Evolutionary conservation across 192 early-diverging fungal species (phyloP).

Genomic region (Spizellomyces punctatus): DNA sequence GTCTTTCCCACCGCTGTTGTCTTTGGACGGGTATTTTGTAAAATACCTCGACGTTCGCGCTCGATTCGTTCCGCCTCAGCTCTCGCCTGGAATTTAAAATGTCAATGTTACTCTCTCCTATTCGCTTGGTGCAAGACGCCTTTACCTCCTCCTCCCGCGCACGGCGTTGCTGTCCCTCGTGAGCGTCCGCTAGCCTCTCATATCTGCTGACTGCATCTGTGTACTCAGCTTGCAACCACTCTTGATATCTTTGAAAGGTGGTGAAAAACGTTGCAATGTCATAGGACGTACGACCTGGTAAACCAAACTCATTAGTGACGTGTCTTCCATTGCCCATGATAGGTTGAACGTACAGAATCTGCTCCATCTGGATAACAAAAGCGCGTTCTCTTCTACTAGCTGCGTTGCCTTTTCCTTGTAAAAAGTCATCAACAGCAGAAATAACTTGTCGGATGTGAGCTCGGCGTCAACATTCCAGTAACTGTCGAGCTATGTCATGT

Average conservation of each 20-base stretch:
- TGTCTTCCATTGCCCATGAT: not conserved
- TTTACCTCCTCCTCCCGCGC: constrained; percentile 24
- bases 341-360: constrained; percentile 47
- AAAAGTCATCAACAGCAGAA: constrained; percentile 38
- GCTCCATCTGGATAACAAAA: constrained; percentile 54
- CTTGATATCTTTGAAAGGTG: constrained; percentile 44
- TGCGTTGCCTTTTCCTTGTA: constrained; percentile 36
- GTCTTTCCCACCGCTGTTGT: constrained; percentile 6
- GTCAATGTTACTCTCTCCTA: too few relatives aligned
- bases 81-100: constrained; percentile 3
- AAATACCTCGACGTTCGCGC: constrained; percentile 17
- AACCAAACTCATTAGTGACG: not conserved
- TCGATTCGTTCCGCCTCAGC: constrained; percentile 40
- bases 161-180: constrained; percentile 1
- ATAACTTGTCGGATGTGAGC: constrained; percentile 23
- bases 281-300: constrained; percentile 40
- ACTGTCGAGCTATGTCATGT: constrained; percentile 8
- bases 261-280: constrained; percentile 37
- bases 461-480: constrained; percentile 48
- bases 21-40: not conserved
- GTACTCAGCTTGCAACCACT: constrained; percentile 44
- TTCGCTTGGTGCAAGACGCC: not conserved
- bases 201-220: constrained; percentile 43
- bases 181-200: constrained; percentile 39
- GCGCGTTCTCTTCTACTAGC: constrained; percentile 40